Evolutionary conservation across 108 stramenopile genomes (phyloP).

Genomic region (Cyclostephanos tholiformis): DNA sequence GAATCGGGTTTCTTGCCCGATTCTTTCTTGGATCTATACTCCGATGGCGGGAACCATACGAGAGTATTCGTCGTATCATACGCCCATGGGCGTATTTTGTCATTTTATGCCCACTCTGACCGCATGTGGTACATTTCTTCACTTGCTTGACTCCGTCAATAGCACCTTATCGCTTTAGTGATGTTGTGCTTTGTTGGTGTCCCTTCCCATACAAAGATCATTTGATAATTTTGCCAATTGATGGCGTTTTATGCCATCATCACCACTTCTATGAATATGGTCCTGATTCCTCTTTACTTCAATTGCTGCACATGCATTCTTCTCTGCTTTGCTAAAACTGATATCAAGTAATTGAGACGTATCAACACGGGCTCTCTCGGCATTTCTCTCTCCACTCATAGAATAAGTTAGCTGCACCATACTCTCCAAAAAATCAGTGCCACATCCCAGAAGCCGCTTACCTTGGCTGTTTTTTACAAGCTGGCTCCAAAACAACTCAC

Average conservation of each 20-base stretch:
- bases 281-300: not conserved
- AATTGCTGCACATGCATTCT: not conserved
- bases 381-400: conserved; percentile 1
- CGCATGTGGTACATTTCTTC: not conserved
- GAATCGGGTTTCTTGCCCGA: too few relatives aligned
- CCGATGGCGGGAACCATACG: too few relatives aligned
- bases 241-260: not conserved
- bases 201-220: conserved; percentile 11
- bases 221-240: conserved; percentile 10
- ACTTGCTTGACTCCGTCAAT: not conserved
- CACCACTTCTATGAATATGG: not conserved
- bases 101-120: conserved; percentile 11
- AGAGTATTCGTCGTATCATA: too few relatives aligned
- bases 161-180: conserved; percentile 14
- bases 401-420: conserved; percentile 13
- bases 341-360: not conserved
- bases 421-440: conserved; percentile 6
- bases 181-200: conserved; percentile 2
- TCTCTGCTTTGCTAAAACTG: not conserved
- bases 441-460: conserved; percentile 11
- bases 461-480: conserved; percentile 14
- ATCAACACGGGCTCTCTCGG: not conserved
- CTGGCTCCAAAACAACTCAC: conserved; percentile 10
- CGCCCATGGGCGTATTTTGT: too few relatives aligned
- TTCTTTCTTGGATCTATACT: too few relatives aligned